Conservation (phyloP, 371 early-diverging fungal species). For the Chytridium lagenaria region DNA sequence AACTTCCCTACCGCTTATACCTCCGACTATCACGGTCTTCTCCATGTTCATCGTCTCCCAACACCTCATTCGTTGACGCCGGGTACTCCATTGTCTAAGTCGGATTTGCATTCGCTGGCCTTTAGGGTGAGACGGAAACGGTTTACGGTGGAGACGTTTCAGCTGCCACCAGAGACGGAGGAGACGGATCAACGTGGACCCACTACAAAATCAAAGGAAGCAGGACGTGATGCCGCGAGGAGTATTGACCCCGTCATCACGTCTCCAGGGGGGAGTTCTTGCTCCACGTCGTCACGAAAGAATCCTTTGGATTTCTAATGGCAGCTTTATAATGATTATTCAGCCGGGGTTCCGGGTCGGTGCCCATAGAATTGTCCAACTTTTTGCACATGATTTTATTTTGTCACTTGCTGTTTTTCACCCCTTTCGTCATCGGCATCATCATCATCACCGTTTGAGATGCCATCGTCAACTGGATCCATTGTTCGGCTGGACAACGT, state of each 20-base stretch:
- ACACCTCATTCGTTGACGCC: constrained; percentile 79
- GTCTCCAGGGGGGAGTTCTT: no score
- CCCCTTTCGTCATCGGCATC: no score
- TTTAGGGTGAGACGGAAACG: constrained; percentile 83
- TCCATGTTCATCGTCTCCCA: constrained; percentile 84
- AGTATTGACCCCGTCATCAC: not conserved
- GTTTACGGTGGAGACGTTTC: constrained; percentile 89
- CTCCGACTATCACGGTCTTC: constrained; percentile 85
- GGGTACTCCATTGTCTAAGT: constrained; percentile 72
- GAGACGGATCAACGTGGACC: no score
- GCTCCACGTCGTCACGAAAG: no score
- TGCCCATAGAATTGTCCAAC: no score
- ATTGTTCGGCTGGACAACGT: not conserved
- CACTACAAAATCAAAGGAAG: not conserved
- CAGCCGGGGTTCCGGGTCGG: no score
- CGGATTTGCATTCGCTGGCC: constrained; percentile 69
- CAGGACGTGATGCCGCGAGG: not conserved
- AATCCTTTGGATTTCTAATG: no score
- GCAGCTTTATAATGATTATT: no score
- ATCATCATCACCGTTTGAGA: no score
- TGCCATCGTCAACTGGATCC: no score
- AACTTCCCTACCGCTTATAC: constrained; percentile 38
- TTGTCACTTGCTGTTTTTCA: no score
- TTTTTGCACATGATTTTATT: no score
- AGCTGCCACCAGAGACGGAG: constrained; percentile 83